Evolutionary conservation across 1,284 basidiomycete species (phyloP), one percentile per base, ranked within the genome.

Genomic region (Trametes versicolor): DNA sequence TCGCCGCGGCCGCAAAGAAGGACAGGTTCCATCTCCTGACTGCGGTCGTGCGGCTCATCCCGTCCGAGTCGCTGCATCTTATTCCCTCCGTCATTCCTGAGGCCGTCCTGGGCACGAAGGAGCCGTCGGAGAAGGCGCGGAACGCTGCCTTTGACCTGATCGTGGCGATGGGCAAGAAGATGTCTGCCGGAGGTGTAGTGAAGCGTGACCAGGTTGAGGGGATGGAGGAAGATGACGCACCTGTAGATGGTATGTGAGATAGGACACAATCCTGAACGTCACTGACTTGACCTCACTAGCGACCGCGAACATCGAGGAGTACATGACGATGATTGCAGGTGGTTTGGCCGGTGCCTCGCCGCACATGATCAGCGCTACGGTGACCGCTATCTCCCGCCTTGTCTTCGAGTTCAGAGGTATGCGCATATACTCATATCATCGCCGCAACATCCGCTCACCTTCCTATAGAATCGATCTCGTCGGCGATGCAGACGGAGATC

Each of bases 331-430:
- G 97, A 85, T 99, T 27, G 95, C 95, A 45, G 97, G 96, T 71
- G 97, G 98, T 70, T 81, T 99, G 41, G 97, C 96, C 15, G 97
- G 96, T 27, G 91, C 92, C 34, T 95, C 91, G 4, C 96, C 98
- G 0, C 98, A 99, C 78, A 99, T 98, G 96, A 98, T 99, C 77
- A 97, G 95, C 73, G 98, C 98, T 2, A 95, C 95, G 4, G 90
- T 99, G 68, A 99, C 97, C 1, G 95, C 96, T 0, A 89, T 99
- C 51, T 96, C 97, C 1, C 87, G 98, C 29, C 84, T 99, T 9
- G 84, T 99, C 7, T 99, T 99, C 79, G 98, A 99, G 80, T 99
- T 98, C 83, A 95, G 94, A 85, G 89, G 95, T 95, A 54, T 12
- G 75, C 59, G 52, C 43, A 17, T 56, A 34, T 12, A 12, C 9